Conservation (phyloP, 2,329 filamentous ascomycete genomes). For the Fusarium keratoplasticum region DNA sequence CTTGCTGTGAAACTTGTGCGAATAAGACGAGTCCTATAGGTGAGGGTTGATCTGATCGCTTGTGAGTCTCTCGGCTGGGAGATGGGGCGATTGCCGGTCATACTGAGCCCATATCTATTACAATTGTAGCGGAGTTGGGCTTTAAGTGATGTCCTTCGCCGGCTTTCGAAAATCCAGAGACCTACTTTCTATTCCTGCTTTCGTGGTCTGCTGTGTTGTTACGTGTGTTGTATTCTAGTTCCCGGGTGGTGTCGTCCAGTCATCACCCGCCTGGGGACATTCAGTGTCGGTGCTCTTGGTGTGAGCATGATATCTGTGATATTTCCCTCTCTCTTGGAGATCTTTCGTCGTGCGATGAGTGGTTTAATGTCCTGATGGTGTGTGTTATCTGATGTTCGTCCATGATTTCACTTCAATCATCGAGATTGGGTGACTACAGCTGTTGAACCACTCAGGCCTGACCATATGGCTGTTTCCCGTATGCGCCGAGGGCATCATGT, state of each 20-base stretch:
- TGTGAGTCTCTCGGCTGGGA: not conserved
- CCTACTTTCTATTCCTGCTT: not conserved
- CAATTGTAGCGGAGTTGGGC: not conserved
- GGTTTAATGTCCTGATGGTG: not conserved
- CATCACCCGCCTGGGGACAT: not conserved
- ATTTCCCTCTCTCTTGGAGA: too few relatives aligned
- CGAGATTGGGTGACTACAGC: not conserved
- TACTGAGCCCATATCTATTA: not conserved
- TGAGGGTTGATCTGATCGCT: not conserved
- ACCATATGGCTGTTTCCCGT: not conserved
- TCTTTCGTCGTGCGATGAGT: not conserved
- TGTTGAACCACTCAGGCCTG: not conserved
- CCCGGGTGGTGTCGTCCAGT: too few relatives aligned
- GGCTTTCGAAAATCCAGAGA: not conserved
- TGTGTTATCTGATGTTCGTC: not conserved
- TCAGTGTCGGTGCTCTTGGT: not conserved
- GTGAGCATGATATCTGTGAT: not conserved
- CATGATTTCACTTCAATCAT: not conserved
- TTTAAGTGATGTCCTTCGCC: not conserved
- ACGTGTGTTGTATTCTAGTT: not conserved
- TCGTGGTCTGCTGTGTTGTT: not conserved
- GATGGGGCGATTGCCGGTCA: not conserved
- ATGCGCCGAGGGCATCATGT: not conserved
- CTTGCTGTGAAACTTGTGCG: not conserved
- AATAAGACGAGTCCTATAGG: not conserved